Evolutionary conservation across 768 basidiomycete genomes (phyloP).

Genomic region (Naganishia vishniacii): DNA sequence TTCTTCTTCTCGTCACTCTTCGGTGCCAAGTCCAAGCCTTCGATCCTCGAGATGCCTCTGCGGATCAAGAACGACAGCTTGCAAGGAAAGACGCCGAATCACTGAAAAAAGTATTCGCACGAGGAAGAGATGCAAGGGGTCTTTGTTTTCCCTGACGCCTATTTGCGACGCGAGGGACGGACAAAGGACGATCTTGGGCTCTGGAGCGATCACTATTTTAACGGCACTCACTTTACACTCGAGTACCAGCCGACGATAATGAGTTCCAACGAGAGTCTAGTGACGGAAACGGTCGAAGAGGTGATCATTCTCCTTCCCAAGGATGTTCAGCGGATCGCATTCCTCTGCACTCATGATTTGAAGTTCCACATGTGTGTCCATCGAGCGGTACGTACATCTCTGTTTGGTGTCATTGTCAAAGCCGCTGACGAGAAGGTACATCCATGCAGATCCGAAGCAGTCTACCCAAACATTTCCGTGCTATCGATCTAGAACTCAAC

Average conservation of each 20-base stretch:
- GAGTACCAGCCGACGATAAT: neutral
- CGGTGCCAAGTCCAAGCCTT: neutral
- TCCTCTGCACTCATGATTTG: neutral
- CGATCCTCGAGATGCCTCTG: conserved; percentile 7
- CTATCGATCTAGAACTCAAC: neutral
- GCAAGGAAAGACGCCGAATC: neutral
- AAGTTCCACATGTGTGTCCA: neutral
- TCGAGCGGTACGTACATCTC: neutral
- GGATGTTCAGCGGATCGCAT: neutral
- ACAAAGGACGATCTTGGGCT: neutral
- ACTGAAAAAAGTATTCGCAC: neutral
- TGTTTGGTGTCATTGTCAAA: neutral
- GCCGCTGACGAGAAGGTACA: neutral
- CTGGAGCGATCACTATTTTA: neutral
- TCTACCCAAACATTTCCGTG: neutral
- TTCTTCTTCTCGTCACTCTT: neutral
- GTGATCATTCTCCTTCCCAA: neutral
- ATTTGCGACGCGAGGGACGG: neutral
- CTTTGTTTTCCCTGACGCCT: neutral
- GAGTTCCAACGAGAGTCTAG: neutral
- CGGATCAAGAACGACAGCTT: neutral
- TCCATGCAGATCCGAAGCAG: neutral
- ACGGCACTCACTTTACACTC: neutral
- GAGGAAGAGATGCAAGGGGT: neutral
- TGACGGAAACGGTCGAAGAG: neutral